Evolutionary conservation across 176 grass and related monocot species (phyloP).

Genomic region (Oryza rufipogon): DNA sequence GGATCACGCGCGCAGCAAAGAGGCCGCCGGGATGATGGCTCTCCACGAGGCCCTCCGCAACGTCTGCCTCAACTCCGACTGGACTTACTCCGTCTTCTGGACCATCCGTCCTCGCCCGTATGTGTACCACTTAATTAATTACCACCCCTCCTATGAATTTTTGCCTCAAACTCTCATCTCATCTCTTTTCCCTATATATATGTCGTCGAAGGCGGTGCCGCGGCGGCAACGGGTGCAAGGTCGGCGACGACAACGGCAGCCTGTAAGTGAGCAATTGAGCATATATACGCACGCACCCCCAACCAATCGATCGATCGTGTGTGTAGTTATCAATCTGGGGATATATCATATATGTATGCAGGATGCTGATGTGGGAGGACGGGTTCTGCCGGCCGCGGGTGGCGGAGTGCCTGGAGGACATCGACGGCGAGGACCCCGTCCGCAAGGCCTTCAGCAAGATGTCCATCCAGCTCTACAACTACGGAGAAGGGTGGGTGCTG

Average conservation of each 20-base stretch:
- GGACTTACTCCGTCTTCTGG: constrained; percentile 99
- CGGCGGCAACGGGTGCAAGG: constrained; percentile 95
- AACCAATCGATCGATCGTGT: too few species aligned
- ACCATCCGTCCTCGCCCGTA: constrained; percentile 99
- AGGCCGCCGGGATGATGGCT: constrained; percentile 96
- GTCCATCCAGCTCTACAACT: constrained; percentile 99
- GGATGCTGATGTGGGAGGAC: constrained; percentile 99
- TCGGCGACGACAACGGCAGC: constrained; percentile 98
- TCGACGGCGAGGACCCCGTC: constrained; percentile 92
- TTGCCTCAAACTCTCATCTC: too few species aligned
- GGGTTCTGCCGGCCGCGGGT: constrained; percentile 82
- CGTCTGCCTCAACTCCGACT: constrained; percentile 96
- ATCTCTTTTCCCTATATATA: too few species aligned
- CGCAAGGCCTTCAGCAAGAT: constrained; percentile 99
- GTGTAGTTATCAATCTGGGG: too few species aligned
- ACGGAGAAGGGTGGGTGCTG: constrained; percentile 99
- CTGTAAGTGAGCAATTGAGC: constrained; percentile 68
- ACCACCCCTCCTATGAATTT: neutral
- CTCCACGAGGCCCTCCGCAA: constrained; percentile 92
- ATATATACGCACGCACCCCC: too few species aligned
- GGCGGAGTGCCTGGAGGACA: constrained; percentile 86
- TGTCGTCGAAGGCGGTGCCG: constrained; percentile 62
- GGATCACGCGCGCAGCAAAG: constrained; percentile 87
- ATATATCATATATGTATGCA: neutral
- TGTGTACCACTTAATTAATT: neutral